Percentiles rank a stretch among this genome's conserved stretches.
Evolutionary conservation across 1,139 yeast species (phyloP).

Genomic region (Kodamaea anthophila): DNA sequence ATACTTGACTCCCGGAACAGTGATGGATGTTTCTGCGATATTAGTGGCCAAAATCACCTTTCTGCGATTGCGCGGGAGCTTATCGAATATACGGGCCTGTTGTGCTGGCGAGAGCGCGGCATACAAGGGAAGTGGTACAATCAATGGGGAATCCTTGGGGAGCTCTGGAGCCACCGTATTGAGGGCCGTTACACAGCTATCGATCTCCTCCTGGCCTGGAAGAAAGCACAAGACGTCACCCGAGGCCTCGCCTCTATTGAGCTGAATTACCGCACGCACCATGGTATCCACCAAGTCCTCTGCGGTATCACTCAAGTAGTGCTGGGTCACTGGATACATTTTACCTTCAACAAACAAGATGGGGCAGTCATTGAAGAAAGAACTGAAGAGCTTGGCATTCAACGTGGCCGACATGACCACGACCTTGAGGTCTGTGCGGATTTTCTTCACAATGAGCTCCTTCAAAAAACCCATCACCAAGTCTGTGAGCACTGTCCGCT

Average conservation of each 20-base stretch:
- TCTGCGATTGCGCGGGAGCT: conserved; percentile 54
- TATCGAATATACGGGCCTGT: conserved; percentile 72
- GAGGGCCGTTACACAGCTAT: conserved; percentile 65
- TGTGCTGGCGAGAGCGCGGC: conserved; percentile 87
- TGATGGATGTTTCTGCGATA: conserved; percentile 95
- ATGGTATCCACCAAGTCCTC: conserved; percentile 83
- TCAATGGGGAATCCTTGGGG: conserved; percentile 68
- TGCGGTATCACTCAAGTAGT: conserved; percentile 50
- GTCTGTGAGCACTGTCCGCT: conserved; percentile 89
- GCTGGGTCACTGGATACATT: conserved; percentile 74
- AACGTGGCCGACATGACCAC: conserved; percentile 92
- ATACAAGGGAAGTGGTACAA: conserved; percentile 78
- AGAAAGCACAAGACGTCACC: conserved; percentile 90
- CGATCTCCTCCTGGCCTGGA: conserved; percentile 98
- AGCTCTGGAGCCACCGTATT: conserved; percentile 56
- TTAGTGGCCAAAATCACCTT: conserved; percentile 89
- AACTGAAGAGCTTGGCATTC: conserved; percentile 84
- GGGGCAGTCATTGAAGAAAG: conserved; percentile 73
- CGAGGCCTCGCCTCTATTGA: conserved; percentile 68
- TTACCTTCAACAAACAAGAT: conserved; percentile 85
- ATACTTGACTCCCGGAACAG: conserved; percentile 91
- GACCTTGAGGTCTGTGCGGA: conserved; percentile 52
- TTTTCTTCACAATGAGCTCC: conserved; percentile 43
- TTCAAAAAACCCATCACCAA: conserved; percentile 83
- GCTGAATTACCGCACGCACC: conserved; percentile 68